Conservation (phyloP, 495 filamentous ascomycete genomes). For the Penicillium verhagenii region DNA sequence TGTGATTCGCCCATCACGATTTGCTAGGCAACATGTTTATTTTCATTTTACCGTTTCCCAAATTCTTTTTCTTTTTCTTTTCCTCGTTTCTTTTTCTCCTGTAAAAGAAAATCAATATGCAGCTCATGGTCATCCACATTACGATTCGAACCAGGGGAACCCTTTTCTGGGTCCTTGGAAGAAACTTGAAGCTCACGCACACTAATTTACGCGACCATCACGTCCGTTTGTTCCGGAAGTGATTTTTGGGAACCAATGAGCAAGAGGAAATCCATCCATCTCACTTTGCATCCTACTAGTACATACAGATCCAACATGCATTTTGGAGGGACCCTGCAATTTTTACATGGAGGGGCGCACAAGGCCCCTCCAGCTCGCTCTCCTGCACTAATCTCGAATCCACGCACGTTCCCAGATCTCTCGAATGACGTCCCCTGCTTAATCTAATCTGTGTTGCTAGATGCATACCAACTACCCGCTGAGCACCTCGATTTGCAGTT, state of each 20-base stretch:
- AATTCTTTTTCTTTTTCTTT: not conserved
- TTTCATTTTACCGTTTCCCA: not conserved
- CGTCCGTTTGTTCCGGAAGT: constrained; percentile 6
- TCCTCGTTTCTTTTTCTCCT: not conserved
- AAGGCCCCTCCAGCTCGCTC: not conserved
- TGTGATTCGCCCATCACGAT: constrained; percentile 16
- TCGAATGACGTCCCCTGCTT: not conserved
- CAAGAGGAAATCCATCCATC: not conserved
- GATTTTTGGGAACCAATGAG: constrained; percentile 3
- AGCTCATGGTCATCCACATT: not conserved
- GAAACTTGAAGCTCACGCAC: constrained; percentile 6
- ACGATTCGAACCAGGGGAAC: constrained; percentile 10
- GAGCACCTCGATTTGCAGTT: not conserved
- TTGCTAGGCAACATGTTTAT: not conserved
- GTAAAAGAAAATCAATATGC: not conserved
- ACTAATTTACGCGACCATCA: constrained; percentile 5
- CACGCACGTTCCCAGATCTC: not conserved
- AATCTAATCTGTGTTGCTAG: constrained; percentile 2
- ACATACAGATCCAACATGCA: not conserved
- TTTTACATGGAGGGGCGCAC: not conserved
- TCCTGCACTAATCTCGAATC: not conserved
- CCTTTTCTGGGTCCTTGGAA: constrained; percentile 1
- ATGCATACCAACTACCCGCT: constrained; percentile 15
- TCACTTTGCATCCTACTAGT: not conserved
- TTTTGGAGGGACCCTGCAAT: not conserved